Base-by-base conservation (phyloP, 1,284 basidiomycete genomes). In the Chondrostereum purpureum region DNA sequence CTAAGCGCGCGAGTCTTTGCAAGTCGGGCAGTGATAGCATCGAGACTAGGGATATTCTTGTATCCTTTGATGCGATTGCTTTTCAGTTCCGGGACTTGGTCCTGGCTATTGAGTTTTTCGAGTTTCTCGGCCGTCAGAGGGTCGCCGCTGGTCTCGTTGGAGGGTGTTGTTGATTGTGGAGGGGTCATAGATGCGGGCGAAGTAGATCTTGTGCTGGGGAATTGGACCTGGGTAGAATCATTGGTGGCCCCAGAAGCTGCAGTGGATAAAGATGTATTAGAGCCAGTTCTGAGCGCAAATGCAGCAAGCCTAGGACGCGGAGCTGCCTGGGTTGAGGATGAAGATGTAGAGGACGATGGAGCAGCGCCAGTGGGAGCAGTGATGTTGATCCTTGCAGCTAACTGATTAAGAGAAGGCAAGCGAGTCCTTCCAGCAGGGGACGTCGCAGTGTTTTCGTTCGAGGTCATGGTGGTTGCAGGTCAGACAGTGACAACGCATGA, bases 21-120 rank as follows among this genome's bases (percentile, higher is more conserved):
- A 47, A 88, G 67, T 22, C 83, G 75, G 21, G 80, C 80, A 6
- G 87, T 83, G 63, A 91, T 91, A 18, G 83, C 84, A 55, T 88
- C 86, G 36, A 92, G 73, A 53, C 75, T 80, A 14, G 88, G 88
- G 35, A 91, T 86, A 56, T 88, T 88, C 77, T 87, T 90, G 66
- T 89, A 91, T 18, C 88, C 88, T 24, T 77, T 68, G 48, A 78
- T 77, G 51, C 73, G 63, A 57, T 73, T 75, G 48, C 69, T 70
- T 61, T 72, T 69, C 23, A 48, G 46, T 11, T 53, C 39, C 50
- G 51, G 14, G 39, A 52, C 44, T 50, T 42, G 11, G 48, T 36
- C 39, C 27, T 31, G 27, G 51, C 39, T n/a, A 49, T 83, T 69
- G 31, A 82, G 66, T 60, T 78, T 67, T 50, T 77, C 70, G 46